Evolutionary conservation across 1,139 yeast species (phyloP), one percentile per base, ranked within the genome.

Genomic region (Suhomyces panamericanus): DNA sequence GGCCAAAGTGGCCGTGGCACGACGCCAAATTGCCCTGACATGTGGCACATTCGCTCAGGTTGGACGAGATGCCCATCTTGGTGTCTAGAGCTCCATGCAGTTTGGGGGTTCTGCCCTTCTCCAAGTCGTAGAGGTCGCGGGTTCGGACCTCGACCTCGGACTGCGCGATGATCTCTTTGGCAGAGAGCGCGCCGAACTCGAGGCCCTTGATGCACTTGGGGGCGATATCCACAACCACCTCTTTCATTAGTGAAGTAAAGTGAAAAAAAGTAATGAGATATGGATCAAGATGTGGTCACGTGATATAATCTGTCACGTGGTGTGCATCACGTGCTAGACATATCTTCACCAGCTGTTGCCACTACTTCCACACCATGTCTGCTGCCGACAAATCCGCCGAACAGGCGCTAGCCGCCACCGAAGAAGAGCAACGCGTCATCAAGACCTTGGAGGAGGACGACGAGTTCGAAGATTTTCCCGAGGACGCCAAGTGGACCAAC

Each of bases 1-100:
- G 96, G 35, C 99, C 99, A 64, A 95, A 95, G 69, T 95, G 99
- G 44, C 99, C 99, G 67, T 93, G 97, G 64, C 99, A 95, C 1
- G 96, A 81, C 0, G 96, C 96, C 57, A 95, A 71, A 56, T 84
- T 84, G 8, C 98, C 98, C 56, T 83, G 90, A 69, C 99, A 95
- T 0, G 98, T 95, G 13, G 80, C 64, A 73, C 99, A 95, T 60
- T 87, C 96, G 20, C 81, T 73, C 27, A 86, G 70, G 56, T 90
- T 91, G 47, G 95, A 83, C 6, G 96, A 88, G 12, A 90, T 90
- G 62, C 99, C 99, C 97, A 95, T 89, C 46, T 78, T 77, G 28
- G 93, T 78, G 64, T 95, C 99, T 40, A 95, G 72, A 6, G 99
- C 98, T 51, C 99, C 99, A 56, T 80, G 76, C 16, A 68, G 75